Conservation (phyloP, 176 grass and related monocot genomes). For the Puya raimondii region DNA sequence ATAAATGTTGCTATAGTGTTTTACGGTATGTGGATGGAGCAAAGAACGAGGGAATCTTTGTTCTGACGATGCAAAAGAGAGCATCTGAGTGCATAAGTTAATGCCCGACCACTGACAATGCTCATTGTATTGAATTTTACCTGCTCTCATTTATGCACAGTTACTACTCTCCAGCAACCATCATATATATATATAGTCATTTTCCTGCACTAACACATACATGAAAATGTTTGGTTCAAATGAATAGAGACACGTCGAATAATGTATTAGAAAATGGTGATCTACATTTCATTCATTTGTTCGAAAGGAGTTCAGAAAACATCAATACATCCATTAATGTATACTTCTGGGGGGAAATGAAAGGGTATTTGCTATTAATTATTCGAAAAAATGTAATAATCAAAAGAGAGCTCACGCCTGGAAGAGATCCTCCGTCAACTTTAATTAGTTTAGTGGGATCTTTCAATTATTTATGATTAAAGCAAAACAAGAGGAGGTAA, state of each 20-base stretch:
- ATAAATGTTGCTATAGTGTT: no score
- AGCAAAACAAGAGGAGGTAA: no score
- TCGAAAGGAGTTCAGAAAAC: no score
- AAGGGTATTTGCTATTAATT: no score
- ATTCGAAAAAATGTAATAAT: no score
- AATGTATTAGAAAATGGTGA: background rate
- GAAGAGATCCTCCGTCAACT: no score
- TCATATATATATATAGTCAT: background rate
- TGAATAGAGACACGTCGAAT: background rate
- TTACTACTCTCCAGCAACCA: conserved; percentile 22
- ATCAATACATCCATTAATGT: no score
- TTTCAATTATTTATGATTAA: no score
- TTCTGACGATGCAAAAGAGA: conserved; percentile 8
- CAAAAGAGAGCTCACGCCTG: no score
- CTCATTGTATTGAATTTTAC: conserved; percentile 11
- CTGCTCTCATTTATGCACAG: conserved; percentile 15
- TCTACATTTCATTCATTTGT: no score
- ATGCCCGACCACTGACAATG: conserved; percentile 5
- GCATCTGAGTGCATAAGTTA: conserved; percentile 12
- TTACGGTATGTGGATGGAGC: background rate
- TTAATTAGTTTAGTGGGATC: no score
- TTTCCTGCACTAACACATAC: background rate
- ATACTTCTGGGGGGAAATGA: no score
- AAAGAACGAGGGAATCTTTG: conserved; percentile 20
- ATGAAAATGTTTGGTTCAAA: background rate